phyloP scores from a whole-genome alignment of 192 early-diverging fungal species.

The Coemansia sp. region DNA sequence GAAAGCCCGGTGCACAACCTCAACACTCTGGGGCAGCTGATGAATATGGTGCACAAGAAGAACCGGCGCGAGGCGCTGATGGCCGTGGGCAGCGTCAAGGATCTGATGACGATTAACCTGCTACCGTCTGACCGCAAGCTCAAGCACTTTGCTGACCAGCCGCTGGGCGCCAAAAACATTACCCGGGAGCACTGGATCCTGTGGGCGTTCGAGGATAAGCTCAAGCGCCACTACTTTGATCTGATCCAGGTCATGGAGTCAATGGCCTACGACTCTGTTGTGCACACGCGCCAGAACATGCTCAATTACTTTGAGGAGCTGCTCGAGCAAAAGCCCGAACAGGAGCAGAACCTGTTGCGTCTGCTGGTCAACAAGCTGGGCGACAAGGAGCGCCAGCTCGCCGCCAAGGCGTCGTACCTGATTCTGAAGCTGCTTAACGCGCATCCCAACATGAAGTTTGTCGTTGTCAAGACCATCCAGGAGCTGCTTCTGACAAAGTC shows the following conservation, averaged over 20 bases:
- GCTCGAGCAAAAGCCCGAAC: constrained; percentile 85
- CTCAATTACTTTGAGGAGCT: constrained; percentile 75
- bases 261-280: constrained; percentile 81
- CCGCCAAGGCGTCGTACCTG: constrained; percentile 79
- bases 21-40: constrained; percentile 69
- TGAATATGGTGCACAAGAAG: constrained; percentile 89
- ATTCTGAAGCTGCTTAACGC: constrained; percentile 71
- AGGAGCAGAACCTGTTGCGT: constrained; percentile 91
- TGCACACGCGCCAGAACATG: constrained; percentile 80
- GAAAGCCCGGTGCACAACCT: constrained; percentile 86
- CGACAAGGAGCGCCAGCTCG: constrained; percentile 83
- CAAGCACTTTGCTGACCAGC: constrained; percentile 91
- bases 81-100: constrained; percentile 85
- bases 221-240: constrained; percentile 91
- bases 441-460: constrained; percentile 84
- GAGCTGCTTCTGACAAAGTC: constrained; percentile 76
- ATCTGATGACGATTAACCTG: constrained; percentile 77
- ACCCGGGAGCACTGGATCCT: constrained; percentile 74
- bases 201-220: constrained; percentile 92
- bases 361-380: constrained; percentile 95
- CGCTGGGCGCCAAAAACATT: constrained; percentile 60
- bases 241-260: constrained; percentile 87
- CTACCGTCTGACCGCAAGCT: constrained; percentile 85
- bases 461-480: constrained; percentile 86
- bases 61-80: constrained; percentile 81